A percentile compares a stretch with the other conserved stretches of the same genome.
phyloP scores from a whole-genome alignment of 2,329 filamentous ascomycete genomes.

The Periglandula ipomoeae region DNA sequence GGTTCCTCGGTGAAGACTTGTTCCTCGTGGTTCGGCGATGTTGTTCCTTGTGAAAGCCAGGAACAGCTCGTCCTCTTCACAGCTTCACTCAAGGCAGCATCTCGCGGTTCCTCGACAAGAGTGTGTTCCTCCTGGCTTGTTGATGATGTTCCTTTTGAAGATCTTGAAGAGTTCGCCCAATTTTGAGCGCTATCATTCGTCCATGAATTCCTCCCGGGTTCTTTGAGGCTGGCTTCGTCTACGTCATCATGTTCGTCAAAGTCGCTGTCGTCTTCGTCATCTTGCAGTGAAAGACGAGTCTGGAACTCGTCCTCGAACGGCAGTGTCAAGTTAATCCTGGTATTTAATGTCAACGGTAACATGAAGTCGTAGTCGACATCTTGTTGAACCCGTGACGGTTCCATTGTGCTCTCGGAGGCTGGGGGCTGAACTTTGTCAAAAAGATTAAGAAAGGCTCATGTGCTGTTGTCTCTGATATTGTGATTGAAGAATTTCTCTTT shows the following conservation, averaged over 20 bases:
- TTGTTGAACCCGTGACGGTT: background rate
- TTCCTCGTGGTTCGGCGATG: no score
- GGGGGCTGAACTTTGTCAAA: background rate
- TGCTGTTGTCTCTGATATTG: background rate
- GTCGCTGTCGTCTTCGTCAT: background rate
- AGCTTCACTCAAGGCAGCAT: background rate
- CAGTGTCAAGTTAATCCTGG: constrained; percentile 1
- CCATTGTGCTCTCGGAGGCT: background rate
- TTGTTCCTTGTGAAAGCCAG: background rate
- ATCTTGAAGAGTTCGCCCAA: background rate
- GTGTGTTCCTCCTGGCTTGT: background rate
- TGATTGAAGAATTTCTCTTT: background rate
- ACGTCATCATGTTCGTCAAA: no score
- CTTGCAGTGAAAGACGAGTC: background rate
- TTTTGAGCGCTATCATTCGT: background rate
- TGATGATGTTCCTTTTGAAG: background rate
- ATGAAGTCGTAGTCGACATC: constrained; percentile 2
- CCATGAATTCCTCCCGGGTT: background rate
- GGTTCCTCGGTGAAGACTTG: background rate
- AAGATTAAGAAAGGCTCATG: no score
- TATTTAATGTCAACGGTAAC: background rate
- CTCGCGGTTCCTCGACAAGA: background rate
- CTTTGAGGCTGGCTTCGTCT: background rate
- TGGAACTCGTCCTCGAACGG: constrained; percentile 5
- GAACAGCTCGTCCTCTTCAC: no score